Conservation (phyloP, 2,329 filamentous ascomycete genomes). For the Alternaria angustiovoidea region DNA sequence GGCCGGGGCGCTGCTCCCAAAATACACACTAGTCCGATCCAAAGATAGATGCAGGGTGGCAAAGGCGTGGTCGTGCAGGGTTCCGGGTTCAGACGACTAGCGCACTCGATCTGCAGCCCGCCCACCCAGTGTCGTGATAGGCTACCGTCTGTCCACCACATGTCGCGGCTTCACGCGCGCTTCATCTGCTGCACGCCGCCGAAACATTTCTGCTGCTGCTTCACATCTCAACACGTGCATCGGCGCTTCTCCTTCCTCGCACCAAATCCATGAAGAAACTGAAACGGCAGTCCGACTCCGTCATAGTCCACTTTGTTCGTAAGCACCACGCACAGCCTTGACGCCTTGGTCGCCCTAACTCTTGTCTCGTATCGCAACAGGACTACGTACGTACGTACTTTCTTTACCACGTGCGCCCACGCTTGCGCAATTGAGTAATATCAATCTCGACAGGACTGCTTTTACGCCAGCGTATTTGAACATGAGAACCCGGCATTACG, state of each 20-base stretch:
- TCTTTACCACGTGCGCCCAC: conserved; percentile 10
- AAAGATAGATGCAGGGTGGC: conserved; percentile 21
- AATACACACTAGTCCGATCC: conserved; percentile 14
- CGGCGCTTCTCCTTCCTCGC: conserved; percentile 3
- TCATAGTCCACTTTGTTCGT: conserved; percentile 82
- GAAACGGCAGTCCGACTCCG: conserved; percentile 55
- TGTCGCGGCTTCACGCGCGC: conserved; percentile 13
- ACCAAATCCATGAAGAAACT: conserved; percentile 23
- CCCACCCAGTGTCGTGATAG: too few relatives aligned
- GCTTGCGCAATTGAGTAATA: conserved; percentile 10
- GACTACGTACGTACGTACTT: conserved; percentile 45
- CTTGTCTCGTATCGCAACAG: conserved; percentile 27
- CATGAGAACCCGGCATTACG: conserved; percentile 78
- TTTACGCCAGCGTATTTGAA: conserved; percentile 93
- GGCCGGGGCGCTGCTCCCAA: conserved; percentile 16
- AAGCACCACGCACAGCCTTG: conserved; percentile 32
- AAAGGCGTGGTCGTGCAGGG: conserved; percentile 2
- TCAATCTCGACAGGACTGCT: conserved; percentile 71
- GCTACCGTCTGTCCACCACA: background rate
- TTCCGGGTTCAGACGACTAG: background rate
- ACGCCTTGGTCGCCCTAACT: conserved; percentile 17
- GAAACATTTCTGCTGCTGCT: conserved; percentile 11
- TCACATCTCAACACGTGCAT: background rate
- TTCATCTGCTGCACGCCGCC: conserved; percentile 7
- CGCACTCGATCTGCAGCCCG: background rate